Base-by-base conservation (phyloP, 495 filamentous ascomycete species). In the Penicillium dipodomyicola region DNA sequence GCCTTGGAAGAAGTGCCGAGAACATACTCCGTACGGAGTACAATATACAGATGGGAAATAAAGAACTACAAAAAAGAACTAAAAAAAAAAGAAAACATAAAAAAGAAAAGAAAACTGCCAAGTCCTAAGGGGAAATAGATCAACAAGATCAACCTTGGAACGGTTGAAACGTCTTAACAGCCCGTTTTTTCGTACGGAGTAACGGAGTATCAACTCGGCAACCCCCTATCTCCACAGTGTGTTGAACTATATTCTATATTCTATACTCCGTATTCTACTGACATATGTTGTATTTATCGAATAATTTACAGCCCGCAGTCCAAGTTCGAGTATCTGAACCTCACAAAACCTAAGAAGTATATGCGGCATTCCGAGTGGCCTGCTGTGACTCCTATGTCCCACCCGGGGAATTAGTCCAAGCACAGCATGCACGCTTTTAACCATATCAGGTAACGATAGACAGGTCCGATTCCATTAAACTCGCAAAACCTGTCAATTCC, bases 121-220 rank as follows among this genome's bases (percentile, higher is more conserved):
- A 25, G 32, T 22, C 47, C 30, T 10, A 66, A 62, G 30, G 15
- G 27, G 63, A 51, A 27, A 60, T 37, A 30, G 47, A 66, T 62
- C 63, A 39, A 19, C 42, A 30, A 3, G 63, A 65, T 63, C 59
- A 53, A 52, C 57, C 44, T 20, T 51, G 29, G 29, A 56, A 64
- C 61, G 47, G 61, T 61, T 49, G 49, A 60, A 25, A 48, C 22
- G 50, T 52, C 2, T 30, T 35, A 4, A 30, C 30, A 17, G 3
- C 46, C 49, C 32, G 37, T 47, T 57, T 60, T 60, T 54, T 41
- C 4, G 22, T 25, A 25, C 4, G 5, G 23, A 25, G 23, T 5
- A 25, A 25, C 23, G 5, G 23, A 25, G 20, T 48, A 30, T n/a
- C n/a, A 15, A 45, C 11, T 45, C 0, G 35, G n/a, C 33, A 37